phyloP scores from a whole-genome alignment of 2,329 filamentous ascomycete genomes.

The Nemania sp. region DNA sequence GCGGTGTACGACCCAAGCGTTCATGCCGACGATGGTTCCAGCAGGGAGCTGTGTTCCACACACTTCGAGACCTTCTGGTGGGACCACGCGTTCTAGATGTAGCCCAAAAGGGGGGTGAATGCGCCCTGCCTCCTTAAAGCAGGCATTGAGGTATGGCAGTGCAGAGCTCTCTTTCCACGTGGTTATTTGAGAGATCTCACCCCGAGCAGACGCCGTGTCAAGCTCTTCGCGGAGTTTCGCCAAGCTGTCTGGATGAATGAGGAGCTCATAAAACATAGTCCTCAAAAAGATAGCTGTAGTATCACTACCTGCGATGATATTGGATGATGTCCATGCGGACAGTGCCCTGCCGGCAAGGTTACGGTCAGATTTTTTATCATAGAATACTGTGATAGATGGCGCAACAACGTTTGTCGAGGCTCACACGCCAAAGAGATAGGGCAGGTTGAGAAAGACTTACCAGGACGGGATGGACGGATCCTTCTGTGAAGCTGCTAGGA shows the following conservation, averaged over 20 bases:
- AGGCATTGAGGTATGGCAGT: slow-evolving; percentile 64
- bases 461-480: neutral
- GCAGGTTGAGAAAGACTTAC: too few species aligned
- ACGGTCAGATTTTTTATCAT: too few species aligned
- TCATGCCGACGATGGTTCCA: slow-evolving; percentile 7
- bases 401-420: too few species aligned
- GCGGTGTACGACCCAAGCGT: slow-evolving; percentile 6
- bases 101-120: neutral
- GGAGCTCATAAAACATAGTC: slow-evolving; percentile 18
- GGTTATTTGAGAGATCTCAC: slow-evolving; percentile 4
- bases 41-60: slow-evolving; percentile 4
- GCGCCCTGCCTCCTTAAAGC: slow-evolving; percentile 49
- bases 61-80: neutral
- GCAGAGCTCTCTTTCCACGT: slow-evolving; percentile 16
- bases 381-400: too few species aligned
- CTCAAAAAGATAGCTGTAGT: slow-evolving; percentile 23
- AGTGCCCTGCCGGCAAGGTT: too few species aligned
- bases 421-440: too few species aligned
- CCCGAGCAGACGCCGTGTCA: neutral
- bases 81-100: neutral
- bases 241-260: slow-evolving; percentile 10
- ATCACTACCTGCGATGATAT: slow-evolving; percentile 16
- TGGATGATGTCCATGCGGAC: slow-evolving; percentile 24
- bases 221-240: slow-evolving; percentile 15
- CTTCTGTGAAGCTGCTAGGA: neutral